Base-by-base conservation (phyloP, 495 filamentous ascomycete genomes). In the Lepraria neglecta region DNA sequence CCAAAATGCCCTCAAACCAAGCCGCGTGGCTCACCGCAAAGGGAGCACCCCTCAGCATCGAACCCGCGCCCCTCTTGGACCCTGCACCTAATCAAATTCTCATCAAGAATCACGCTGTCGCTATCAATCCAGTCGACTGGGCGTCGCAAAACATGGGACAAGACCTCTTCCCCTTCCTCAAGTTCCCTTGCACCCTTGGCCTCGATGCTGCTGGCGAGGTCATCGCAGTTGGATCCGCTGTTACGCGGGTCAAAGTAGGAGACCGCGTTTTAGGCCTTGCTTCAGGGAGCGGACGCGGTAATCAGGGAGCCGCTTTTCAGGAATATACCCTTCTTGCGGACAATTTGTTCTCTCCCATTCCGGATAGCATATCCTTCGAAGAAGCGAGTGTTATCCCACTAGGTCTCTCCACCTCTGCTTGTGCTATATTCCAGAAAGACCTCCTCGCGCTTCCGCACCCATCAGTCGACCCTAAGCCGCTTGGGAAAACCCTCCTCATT, bases 151-250 rank as follows among this genome's bases (percentile, higher is more conserved):
- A 63, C 15, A 64, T 38, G 6, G 70, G 68, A 40, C 63, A 65
- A 14, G 27, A 68, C 2, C 43, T 71, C 58, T 67, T 67, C 52
- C 6, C 21, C 2, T 60, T 28, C 24, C 12, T 60, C 58, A 71
- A 72, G 4, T 83, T 78, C 44, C 83, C 83, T 0, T 66, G 69
- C 30, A 73, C 82, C 51, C 69, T 83, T 5, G 83, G 84, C 47
- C 68, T 65, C 57, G 85, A 87, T 65, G 67, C 79, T 21, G 73
- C 80, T 1, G 84, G 85, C 28, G 74, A 72, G 1, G 72, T 86
- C 11, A 71, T 69, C 6, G 74, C 70, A 30, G 72, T 81, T 30
- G 83, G 83, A 9, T 46, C 65, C 1, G 67, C 40, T 21, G 78
- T 80, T 2, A 75, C 67, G 12, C 54, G 65, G 2, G 78, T 83